Percentiles rank a stretch among this genome's conserved stretches.
Conservation (phyloP, 106 monocot species). For the Allium fistulosum region DNA sequence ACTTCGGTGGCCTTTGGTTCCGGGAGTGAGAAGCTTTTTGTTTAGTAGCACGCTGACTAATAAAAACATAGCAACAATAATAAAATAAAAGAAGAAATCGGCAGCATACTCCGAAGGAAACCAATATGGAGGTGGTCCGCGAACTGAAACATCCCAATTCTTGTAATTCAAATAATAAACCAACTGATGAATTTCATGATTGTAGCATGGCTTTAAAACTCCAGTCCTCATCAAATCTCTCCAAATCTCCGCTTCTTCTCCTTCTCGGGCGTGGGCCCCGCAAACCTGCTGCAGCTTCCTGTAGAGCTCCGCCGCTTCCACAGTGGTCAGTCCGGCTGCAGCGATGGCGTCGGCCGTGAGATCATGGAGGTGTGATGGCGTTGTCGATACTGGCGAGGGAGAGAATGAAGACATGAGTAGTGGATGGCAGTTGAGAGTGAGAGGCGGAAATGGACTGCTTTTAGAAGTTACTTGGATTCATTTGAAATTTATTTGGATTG, state of each 20-base stretch:
- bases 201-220: constrained; percentile 58
- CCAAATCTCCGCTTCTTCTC: constrained; percentile 43
- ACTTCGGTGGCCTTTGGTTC: no score
- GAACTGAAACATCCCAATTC: constrained; percentile 40
- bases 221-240: constrained; percentile 18
- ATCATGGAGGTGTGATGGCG: constrained; percentile 30
- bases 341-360: constrained; percentile 37
- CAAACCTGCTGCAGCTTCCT: constrained; percentile 19
- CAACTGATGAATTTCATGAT: constrained; percentile 75
- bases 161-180: constrained; percentile 77
- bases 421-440: not conserved
- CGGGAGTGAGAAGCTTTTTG: no score
- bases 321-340: constrained; percentile 28
- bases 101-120: constrained; percentile 62
- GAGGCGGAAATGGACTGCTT: no score
- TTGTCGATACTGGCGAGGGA: not conserved
- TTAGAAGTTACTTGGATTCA: no score
- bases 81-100: not conserved
- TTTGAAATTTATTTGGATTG: no score
- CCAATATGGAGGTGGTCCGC: constrained; percentile 86
- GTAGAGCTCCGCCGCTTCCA: constrained; percentile 32
- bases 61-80: not conserved
- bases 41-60: no score
- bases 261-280: not conserved
- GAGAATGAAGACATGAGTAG: not conserved